Base-by-base conservation (phyloP, 2,329 filamentous ascomycete genomes). In the Camillea tinctor region DNA sequence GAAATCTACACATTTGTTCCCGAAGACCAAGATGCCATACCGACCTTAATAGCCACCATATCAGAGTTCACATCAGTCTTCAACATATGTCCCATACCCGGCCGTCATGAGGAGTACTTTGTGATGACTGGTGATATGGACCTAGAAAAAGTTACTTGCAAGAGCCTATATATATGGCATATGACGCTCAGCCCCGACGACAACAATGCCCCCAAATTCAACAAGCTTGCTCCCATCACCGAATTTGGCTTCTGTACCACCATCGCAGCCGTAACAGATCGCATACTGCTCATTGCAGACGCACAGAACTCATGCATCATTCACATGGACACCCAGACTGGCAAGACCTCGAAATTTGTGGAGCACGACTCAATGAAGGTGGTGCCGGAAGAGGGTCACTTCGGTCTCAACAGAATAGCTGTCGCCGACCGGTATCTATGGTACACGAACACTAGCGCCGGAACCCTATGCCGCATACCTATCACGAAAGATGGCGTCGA, bases 361-460 rank as follows among this genome's bases (percentile, higher is more conserved):
- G 58, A 65, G 20, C 67, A 73, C 52, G 63, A 70, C 9, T 57
- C 62, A 19, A 71, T 74, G 69, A 62, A 60, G 53, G 51, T 55
- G 3, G 61, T 62, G 7, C 24, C 53, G 3, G 63, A 59, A 1
- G 71, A 68, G 2, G 62, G 65, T 55, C 68, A 64, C 59, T 73
- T 70, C 36, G 71, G 72, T 21, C 57, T 74, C 4, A 74, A 72
- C 60, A 65, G 69, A 5, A 44, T 73, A 7, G 63, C 67, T n/a
- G 24, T 74, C 26, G 58, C 64, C 24, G 66, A 60, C 9, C 55
- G 64, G 23, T 68, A 55, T 54, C 44, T 72, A 3, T 72, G 69
- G 60, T 74, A 71, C 59, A 72, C 70, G 11, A 74, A 74, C 49
- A 72, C 66, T 19, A 69, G 71, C 53, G 60, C 56, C 15, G 72